Evolutionary conservation across 345 rosid genomes (phyloP), one percentile per base, ranked within the genome.

Genomic region (Leavenworthia alabamica): DNA sequence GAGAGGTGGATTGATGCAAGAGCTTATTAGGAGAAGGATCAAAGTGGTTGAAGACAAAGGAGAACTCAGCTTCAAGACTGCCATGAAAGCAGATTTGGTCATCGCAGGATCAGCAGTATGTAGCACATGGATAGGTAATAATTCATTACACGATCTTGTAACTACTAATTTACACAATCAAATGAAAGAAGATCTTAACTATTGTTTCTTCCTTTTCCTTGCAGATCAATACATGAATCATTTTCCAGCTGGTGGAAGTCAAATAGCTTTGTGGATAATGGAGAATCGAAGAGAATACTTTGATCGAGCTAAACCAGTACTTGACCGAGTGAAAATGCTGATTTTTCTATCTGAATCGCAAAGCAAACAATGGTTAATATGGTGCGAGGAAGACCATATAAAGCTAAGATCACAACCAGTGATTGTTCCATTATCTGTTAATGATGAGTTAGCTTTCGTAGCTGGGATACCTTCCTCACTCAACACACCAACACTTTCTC

Each of bases 211-310:
- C 17, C 12, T 32, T 44, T 20, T 56, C 51, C 62, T 74, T 72
- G 51, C 84, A 90, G 96, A 90, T 75, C 93, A 87, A 74, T 90
- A 87, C 73, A 85, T 90, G 14, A 73, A 80, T 53, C 92, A 66
- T 60, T 81, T 77, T 73, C 95, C 98, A 20, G 87, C 96, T 66
- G 95, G 90, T 44, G 95, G 90, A 51, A 84, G 92, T 77, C 98
- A 92, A 73, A 77, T 92, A 63, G 87, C 82, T 60, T 92, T 90
- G 98, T 92, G 98, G 98, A 86, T 92, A 64, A 88, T 92, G 98
- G 96, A 88, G 75, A 92, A 92, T 68, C 83, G 95, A 66, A 66
- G 81, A 63, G 96, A 92, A 62, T 92, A 88, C 79, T 92, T 92
- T 72, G 84, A 88, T 55, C 86, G 98, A 56, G 70, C 93, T 31